Conservation (phyloP, 495 filamentous ascomycete species). For the Penicillium macrosclerotiorum region DNA sequence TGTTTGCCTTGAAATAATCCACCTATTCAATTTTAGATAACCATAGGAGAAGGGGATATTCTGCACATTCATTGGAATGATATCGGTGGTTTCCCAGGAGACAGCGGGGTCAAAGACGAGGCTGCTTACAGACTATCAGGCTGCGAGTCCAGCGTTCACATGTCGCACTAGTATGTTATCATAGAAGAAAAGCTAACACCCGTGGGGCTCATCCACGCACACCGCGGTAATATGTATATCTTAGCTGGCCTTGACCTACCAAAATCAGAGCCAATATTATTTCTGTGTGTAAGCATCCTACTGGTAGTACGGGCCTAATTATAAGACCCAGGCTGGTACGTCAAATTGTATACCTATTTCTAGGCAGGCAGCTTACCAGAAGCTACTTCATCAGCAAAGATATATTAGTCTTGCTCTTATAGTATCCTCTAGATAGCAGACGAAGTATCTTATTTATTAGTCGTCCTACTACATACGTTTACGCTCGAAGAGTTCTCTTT, state of each 20-base stretch:
- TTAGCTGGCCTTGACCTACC: background rate
- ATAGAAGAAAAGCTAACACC: too few species aligned
- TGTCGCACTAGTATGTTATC: too few species aligned
- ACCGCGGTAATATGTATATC: too few species aligned
- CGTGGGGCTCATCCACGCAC: too few species aligned
- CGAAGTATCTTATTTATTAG: constrained; percentile 5
- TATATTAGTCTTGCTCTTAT: constrained; percentile 1
- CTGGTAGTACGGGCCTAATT: constrained; percentile 10
- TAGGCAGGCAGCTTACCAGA: constrained; percentile 4
- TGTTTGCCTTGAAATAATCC: background rate
- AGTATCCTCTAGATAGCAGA: constrained; percentile 6
- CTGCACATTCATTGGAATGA: too few species aligned
- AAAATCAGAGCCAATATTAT: constrained; percentile 5
- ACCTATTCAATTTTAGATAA: too few species aligned
- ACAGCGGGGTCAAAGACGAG: background rate
- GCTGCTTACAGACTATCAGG: background rate
- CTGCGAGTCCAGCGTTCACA: background rate
- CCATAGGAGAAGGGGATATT: too few species aligned
- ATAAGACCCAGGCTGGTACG: constrained; percentile 10
- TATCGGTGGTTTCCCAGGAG: too few species aligned
- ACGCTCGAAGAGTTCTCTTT: background rate
- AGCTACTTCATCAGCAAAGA: constrained; percentile 2
- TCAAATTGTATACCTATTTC: constrained; percentile 10
- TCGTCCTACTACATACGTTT: constrained; percentile 1
- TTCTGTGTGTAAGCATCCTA: constrained; percentile 11